Conservation (phyloP, 2,329 filamentous ascomycete genomes). For the Botrytis galanthina region DNA sequence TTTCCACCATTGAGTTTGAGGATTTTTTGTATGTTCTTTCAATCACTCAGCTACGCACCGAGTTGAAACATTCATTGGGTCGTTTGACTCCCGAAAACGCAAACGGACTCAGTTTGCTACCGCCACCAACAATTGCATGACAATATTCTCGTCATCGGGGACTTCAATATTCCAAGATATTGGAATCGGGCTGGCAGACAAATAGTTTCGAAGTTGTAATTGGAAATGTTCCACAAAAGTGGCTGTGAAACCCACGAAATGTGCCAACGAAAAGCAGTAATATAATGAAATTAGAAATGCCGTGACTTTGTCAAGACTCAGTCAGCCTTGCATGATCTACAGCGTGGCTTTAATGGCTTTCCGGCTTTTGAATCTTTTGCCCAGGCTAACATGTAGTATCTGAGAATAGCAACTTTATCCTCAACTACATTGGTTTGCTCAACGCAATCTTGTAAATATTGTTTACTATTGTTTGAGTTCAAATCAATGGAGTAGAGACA, state of each 20-base stretch:
- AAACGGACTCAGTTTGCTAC: neutral
- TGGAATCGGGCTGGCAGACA: neutral
- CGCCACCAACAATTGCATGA: neutral
- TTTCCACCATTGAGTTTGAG: neutral
- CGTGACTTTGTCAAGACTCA: neutral
- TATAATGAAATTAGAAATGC: constrained; percentile 8
- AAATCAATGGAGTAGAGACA: neutral
- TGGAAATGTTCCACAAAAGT: constrained; percentile 6
- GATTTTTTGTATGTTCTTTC: neutral
- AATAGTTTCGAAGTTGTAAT: neutral
- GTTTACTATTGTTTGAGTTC: neutral
- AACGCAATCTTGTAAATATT: neutral
- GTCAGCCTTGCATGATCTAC: constrained; percentile 14
- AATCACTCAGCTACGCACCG: neutral
- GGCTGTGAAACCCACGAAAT: neutral
- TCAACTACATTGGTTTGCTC: constrained; percentile 1
- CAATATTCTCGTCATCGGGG: neutral
- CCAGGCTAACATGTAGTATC: constrained; percentile 1
- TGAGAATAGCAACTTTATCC: neutral
- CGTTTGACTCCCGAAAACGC: neutral
- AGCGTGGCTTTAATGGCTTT: neutral
- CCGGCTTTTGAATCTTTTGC: neutral
- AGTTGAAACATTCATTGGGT: neutral
- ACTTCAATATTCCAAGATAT: constrained; percentile 16
- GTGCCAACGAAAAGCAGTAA: constrained; percentile 1